Evolutionary conservation across 495 filamentous ascomycete genomes (phyloP), one percentile per base, ranked within the genome.

Genomic region (Penicillium longicatenatum): DNA sequence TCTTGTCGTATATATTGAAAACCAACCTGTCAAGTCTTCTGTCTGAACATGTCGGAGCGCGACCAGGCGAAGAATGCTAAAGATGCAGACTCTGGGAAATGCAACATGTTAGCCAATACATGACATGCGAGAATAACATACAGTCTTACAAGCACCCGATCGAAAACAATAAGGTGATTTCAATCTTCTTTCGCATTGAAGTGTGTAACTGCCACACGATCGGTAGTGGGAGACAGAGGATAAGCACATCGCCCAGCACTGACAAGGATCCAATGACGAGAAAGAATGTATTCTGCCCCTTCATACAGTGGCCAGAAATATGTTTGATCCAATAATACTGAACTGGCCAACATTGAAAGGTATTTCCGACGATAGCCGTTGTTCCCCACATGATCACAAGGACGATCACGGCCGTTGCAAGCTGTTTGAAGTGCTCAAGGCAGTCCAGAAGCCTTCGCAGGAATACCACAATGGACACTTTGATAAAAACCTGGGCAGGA

Each of bases 401-500:
- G n/a, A 64, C 33, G 3, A 67, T 61, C 8, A 72, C 45, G 4
- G 41, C 50, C 3, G 44, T 58, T 3, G 64, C 58, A 20, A 49
- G 29, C 14, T 39, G 41, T 16, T 33, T 43, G n/a, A 67, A 61
- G 2, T 41, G 29, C 24, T 45, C 37, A 3, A 72, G 39, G 1
- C 59, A 55, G 1, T 64, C 63, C n/a, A 74, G 54, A 2, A 70
- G 39, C 7, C 63, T 52, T 10, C 64, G 67, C 31, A 72, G 67
- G 44, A 74, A 65, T 12, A 75, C 26, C 4, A 76, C 62, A 53
- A 78, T 74, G 10, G 73, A 74, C 1, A 70, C 49, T 54, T 78
- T 78, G 49, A 71, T 63, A 31, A 73, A 60, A 26, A 68, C 60
- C 48, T 71, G 66, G 2, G 67, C 54, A 0, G 54, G 22, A 0